A percentile compares a stretch with the other conserved stretches of the same genome.
Evolutionary conservation across 2,329 filamentous ascomycete species (phyloP).

Genomic region (Pseudocercospora pini-densiflorae): DNA sequence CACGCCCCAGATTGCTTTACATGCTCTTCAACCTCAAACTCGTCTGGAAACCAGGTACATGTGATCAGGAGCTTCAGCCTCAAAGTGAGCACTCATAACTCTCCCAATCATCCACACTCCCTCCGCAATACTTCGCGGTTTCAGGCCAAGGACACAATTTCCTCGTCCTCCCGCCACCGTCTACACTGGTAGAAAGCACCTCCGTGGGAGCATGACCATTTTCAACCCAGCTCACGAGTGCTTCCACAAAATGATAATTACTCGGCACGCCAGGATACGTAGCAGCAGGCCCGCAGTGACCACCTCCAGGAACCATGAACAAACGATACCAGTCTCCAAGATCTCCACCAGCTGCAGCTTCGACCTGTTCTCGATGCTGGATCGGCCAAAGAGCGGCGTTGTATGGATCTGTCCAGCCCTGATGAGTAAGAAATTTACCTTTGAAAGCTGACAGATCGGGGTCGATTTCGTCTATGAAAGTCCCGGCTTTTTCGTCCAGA

Average conservation of each 20-base stretch:
- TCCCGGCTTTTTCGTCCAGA: slow-evolving; percentile 41
- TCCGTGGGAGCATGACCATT: slow-evolving; percentile 29
- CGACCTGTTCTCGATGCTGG: slow-evolving; percentile 39
- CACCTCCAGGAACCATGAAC: slow-evolving; percentile 47
- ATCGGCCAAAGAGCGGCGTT: slow-evolving; percentile 46
- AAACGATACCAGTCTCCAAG: slow-evolving; percentile 42
- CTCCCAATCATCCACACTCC: slow-evolving; percentile 31
- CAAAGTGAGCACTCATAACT: slow-evolving; percentile 22
- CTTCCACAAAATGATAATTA: slow-evolving; percentile 42
- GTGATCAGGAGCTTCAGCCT: too few species aligned
- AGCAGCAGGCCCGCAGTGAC: slow-evolving; percentile 44
- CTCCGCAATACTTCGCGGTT: slow-evolving; percentile 36
- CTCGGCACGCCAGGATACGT: slow-evolving; percentile 41
- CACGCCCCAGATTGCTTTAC: too few species aligned
- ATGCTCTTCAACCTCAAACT: too few species aligned
- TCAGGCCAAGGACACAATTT: slow-evolving; percentile 42
- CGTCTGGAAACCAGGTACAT: too few species aligned
- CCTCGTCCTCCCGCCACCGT: slow-evolving; percentile 35
- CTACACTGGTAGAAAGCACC: slow-evolving; percentile 39
- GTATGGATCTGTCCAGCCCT: slow-evolving; percentile 47
- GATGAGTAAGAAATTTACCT: slow-evolving; percentile 46
- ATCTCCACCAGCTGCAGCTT: slow-evolving; percentile 31
- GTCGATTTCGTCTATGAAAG: slow-evolving; percentile 46
- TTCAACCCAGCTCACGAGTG: slow-evolving; percentile 45
- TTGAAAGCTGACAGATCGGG: slow-evolving; percentile 39